Conservation (phyloP, 805 yeast species). For the Kuraishia molischiana region DNA sequence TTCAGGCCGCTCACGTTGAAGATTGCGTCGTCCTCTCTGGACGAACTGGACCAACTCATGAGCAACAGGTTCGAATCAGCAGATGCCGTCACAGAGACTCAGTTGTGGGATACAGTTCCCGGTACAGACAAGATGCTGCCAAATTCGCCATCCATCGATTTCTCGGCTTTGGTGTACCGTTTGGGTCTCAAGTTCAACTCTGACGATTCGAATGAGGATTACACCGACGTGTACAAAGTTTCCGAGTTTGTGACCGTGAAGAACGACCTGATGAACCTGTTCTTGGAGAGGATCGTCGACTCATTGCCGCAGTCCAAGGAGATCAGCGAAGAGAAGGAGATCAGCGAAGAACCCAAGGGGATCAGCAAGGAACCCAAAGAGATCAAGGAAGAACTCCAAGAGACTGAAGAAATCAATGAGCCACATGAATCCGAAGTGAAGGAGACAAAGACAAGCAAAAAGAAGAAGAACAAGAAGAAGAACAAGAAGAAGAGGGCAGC, state of each 20-base stretch:
- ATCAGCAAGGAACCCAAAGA: background rate
- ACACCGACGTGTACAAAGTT: constrained; percentile 14
- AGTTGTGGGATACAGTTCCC: background rate
- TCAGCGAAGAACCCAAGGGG: background rate
- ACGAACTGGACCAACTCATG: constrained; percentile 6
- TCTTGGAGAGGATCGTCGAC: constrained; percentile 3
- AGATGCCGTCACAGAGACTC: background rate
- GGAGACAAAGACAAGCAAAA: constrained; percentile 3
- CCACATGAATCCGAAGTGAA: constrained; percentile 2
- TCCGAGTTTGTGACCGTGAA: constrained; percentile 6
- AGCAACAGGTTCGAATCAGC: constrained; percentile 6
- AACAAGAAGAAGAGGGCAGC: too few species aligned
- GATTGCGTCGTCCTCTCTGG: constrained; percentile 5
- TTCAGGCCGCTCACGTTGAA: constrained; percentile 7
- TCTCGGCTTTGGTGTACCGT: constrained; percentile 1
- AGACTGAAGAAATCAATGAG: constrained; percentile 1
- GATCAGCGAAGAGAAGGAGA: background rate
- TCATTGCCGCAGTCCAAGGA: background rate
- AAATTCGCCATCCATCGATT: constrained; percentile 1
- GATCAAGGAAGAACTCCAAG: background rate
- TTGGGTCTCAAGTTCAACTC: constrained; percentile 5
- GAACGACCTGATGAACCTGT: constrained; percentile 5
- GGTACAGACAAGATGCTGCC: background rate
- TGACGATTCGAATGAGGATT: constrained; percentile 22
- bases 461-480: constrained; percentile 3